These are phyloP conservation scores for Penicillium corylophilum DNA, from an alignment of 2,329 filamentous ascomycete genomes.

Conservation along the genomic window DNA sequence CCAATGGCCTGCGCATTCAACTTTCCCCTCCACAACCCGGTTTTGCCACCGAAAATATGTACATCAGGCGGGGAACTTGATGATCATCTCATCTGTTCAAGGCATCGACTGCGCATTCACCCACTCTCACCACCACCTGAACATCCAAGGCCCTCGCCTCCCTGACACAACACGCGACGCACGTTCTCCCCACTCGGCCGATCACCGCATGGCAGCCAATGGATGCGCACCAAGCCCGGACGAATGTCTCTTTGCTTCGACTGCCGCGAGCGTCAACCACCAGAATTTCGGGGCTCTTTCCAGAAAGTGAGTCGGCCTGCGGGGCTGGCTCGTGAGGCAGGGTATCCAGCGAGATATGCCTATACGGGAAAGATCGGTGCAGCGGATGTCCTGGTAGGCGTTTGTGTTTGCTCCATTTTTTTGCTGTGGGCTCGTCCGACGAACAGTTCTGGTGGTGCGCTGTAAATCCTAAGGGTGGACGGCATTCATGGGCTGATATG, in stretches of 20 bases:
- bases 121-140: constrained; percentile 41
- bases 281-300: constrained; percentile 22
- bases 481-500: constrained; percentile 55
- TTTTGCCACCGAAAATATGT: constrained; percentile 1
- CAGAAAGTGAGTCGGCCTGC: constrained; percentile 3
- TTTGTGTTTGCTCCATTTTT: constrained; percentile 12
- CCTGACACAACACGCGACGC: constrained; percentile 43
- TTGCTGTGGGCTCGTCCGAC: background rate
- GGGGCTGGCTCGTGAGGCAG: constrained; percentile 22
- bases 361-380: constrained; percentile 36
- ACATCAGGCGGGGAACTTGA: background rate
- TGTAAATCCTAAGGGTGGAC: constrained; percentile 41
- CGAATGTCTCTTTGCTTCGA: constrained; percentile 40
- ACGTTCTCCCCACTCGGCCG: constrained; percentile 39
- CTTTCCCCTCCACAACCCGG: background rate
- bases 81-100: background rate
- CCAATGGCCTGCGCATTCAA: background rate
- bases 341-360: constrained; percentile 29
- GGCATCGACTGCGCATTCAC: constrained; percentile 14
- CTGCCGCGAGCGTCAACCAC: constrained; percentile 39
- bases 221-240: constrained; percentile 46
- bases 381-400: constrained; percentile 42
- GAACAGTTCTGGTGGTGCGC: constrained; percentile 7
- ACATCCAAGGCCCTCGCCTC: constrained; percentile 44
- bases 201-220: constrained; percentile 44